A percentile compares a stretch with the other conserved stretches of the same genome.
Evolutionary conservation across 306 rosid species (phyloP).

Genomic region (Rosa lucieae): DNA sequence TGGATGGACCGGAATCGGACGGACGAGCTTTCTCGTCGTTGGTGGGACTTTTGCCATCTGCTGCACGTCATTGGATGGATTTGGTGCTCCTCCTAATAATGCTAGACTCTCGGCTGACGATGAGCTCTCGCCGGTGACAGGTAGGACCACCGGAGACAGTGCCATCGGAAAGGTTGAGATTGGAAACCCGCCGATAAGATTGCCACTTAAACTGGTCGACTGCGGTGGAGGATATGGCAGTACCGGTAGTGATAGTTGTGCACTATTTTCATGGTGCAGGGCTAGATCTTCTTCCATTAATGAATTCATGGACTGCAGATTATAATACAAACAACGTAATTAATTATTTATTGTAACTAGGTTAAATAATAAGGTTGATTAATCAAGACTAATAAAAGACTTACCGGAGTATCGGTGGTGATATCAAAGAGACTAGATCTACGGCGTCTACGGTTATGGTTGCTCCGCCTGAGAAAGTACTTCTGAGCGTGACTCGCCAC

Average conservation of each 20-base stretch:
- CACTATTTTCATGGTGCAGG: conserved; percentile 32
- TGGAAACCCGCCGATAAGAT: conserved; percentile 34
- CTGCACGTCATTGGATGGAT: background rate
- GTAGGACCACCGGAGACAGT: conserved; percentile 31
- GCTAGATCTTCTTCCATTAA: conserved; percentile 52
- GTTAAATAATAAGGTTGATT: background rate
- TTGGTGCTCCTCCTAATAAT: background rate
- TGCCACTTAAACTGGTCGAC: conserved; percentile 25
- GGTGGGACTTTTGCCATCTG: conserved; percentile 1
- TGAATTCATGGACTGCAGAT: conserved; percentile 49
- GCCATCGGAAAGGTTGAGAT: conserved; percentile 38
- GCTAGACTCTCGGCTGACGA: conserved; percentile 12
- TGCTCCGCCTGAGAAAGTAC: conserved; percentile 80
- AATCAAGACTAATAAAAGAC: background rate
- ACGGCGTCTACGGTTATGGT: conserved; percentile 75
- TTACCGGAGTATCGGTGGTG: conserved; percentile 61
- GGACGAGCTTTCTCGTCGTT: conserved; percentile 33
- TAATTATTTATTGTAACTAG: background rate
- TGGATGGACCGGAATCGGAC: conserved; percentile 71
- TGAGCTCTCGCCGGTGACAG: conserved; percentile 33
- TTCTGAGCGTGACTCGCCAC: conserved; percentile 97
- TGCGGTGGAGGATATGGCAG: conserved; percentile 28
- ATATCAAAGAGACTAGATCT: conserved; percentile 95
- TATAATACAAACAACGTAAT: background rate
- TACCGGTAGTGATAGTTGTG: conserved; percentile 17